Base-by-base conservation (phyloP, 768 basidiomycete genomes). In the Lactifluus piperatus region DNA sequence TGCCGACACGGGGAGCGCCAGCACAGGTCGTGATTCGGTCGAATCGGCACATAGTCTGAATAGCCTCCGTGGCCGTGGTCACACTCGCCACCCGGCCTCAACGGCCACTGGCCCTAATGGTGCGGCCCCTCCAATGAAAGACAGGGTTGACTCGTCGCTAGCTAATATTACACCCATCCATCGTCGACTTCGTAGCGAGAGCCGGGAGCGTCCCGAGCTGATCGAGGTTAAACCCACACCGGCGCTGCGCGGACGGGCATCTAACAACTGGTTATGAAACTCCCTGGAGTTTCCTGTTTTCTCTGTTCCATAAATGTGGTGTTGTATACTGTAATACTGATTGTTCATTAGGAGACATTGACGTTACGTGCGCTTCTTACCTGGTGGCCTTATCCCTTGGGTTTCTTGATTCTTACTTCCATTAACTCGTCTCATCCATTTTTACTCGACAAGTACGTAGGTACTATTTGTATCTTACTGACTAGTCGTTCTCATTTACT, bases 21-120 rank as follows among this genome's bases (percentile, higher is more conserved):
- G 59, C 44, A 60, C 59, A 1, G n/a, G 59, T 36, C 64, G 64
- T 22, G 64, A 65, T 43, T 65, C 64, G 14, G 7, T 57, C 47
- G 58, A 47, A 14, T 65, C 64, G 24, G 44, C 54, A 32, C 27
- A 43, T 24, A 63, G 62, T 32, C 8, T n/a, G 20, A 39, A 18
- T 10, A 63, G 62, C 41, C 34, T 30, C 16, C 54, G 51, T 4
- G 51, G 30, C 14, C 62, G 58, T n/a, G 54, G 44, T 2, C 55
- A 29, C n/a, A 49, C 27, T 37, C 49, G 32, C 8, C 39, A 7
- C n/a, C 22, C 24, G 13, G 7, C 46, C n/a, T 47, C 29, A 6
- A 30, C 18, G 30, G 54, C 24, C n/a, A 5, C 20, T 20, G 13
- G 34, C 34, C 10, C 10, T 11, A 13, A 1, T 30, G 30, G 30